These are phyloP conservation scores for Aspergillus aculeatinus DNA, from an alignment of 2,329 filamentous ascomycete species.

Conservation along the genomic window DNA sequence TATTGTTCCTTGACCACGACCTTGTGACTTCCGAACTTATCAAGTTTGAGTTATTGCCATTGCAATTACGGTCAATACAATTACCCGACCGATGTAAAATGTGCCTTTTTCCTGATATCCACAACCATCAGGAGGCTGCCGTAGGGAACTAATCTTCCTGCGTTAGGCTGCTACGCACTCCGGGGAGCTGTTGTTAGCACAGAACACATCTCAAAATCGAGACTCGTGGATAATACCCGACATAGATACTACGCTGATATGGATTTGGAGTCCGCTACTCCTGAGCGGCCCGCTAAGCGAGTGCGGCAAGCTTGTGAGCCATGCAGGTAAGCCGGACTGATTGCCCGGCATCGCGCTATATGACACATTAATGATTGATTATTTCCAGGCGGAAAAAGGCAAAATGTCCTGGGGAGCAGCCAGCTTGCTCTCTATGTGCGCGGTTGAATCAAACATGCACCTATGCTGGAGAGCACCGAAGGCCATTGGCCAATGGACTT, in stretches of 20 bases:
- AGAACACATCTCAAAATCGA: not conserved
- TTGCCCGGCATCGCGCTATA: conserved; percentile 1
- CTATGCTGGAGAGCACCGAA: conserved; percentile 41
- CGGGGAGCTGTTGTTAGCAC: not conserved
- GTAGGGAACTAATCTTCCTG: not conserved
- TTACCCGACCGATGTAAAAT: not conserved
- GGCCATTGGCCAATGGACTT: conserved; percentile 16
- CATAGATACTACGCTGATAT: not conserved
- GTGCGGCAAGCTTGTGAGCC: conserved; percentile 45
- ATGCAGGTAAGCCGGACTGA: conserved; percentile 37
- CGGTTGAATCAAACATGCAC: conserved; percentile 50
- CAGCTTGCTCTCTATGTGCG: conserved; percentile 50
- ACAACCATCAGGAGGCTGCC: not conserved
- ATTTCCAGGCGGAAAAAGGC: conserved; percentile 51
- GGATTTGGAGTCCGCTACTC: conserved; percentile 6
- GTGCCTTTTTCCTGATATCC: not conserved
- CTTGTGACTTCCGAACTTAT: too few species aligned
- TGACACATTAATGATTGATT: conserved; percentile 10
- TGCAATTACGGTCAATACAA: not conserved
- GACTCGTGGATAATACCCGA: not conserved
- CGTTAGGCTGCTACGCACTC: not conserved
- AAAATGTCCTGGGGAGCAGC: conserved; percentile 53
- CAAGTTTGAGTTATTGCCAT: not conserved
- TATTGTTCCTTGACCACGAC: not conserved
- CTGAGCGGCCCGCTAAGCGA: conserved; percentile 34